Conservation (phyloP, 306 rosid genomes). For the Luffa acutangula region DNA sequence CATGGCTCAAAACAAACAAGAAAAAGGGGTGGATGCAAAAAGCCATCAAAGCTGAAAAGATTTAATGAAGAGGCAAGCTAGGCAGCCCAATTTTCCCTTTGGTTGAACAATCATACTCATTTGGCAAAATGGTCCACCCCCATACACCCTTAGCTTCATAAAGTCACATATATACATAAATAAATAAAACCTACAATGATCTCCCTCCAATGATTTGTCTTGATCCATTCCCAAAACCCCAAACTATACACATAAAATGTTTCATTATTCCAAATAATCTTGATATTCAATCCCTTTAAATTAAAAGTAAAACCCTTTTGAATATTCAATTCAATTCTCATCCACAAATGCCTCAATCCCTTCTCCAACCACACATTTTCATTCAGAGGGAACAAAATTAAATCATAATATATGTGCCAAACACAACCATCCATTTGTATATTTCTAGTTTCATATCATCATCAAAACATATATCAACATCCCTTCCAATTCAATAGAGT, state of each 20-base stretch:
- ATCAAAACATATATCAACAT: neutral
- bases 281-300: neutral
- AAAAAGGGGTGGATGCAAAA: neutral
- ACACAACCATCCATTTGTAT: constrained; percentile 5
- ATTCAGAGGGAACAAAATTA: neutral
- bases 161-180: neutral
- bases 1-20: neutral
- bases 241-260: neutral
- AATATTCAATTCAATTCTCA: constrained; percentile 18
- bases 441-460: neutral
- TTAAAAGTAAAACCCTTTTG: neutral
- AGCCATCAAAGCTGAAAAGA: neutral
- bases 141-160: neutral
- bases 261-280: neutral
- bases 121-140: neutral
- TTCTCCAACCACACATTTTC: neutral
- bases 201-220: neutral
- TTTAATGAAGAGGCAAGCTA: neutral
- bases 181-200: neutral
- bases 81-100: neutral
- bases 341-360: constrained; percentile 25
- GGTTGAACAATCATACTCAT: neutral
- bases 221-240: neutral
- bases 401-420: neutral
- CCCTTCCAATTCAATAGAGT: neutral